phyloP scores from a whole-genome alignment of 169 alveolate genomes.

The Cryptosporidium canis region DNA sequence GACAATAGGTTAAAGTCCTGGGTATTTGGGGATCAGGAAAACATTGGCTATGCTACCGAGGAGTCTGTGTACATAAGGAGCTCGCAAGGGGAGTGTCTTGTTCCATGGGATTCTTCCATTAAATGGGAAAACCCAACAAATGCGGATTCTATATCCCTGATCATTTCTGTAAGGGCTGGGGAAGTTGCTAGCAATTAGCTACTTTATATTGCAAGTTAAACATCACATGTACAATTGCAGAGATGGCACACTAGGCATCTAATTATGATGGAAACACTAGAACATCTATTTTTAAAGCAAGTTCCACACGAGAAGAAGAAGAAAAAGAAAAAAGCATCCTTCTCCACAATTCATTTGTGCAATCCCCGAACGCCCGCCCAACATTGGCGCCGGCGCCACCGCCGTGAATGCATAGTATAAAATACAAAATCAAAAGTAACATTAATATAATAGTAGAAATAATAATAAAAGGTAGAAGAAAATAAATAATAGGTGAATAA shows the following conservation, averaged over 20 bases:
- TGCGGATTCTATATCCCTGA: neutral
- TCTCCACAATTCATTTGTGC: neutral
- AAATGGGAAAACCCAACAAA: conserved; percentile 16
- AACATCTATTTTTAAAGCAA: no score
- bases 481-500: no score
- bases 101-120: conserved; percentile 68
- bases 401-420: neutral
- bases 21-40: conserved; percentile 58
- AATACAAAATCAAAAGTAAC: neutral
- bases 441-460: no score
- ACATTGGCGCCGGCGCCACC: neutral
- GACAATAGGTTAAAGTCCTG: conserved; percentile 42
- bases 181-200: neutral
- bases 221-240: neutral
- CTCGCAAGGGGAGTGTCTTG: conserved; percentile 41
- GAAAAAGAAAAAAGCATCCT: no score
- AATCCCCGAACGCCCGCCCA: neutral
- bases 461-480: no score
- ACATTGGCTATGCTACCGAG: conserved; percentile 21
- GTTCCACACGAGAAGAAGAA: no score
- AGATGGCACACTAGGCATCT: neutral
- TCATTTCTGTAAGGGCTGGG: conserved; percentile 63
- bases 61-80: conserved; percentile 37
- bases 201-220: neutral
- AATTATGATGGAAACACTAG: no score